Conservation (phyloP, 2,329 filamentous ascomycete species). For the Ophiostoma novo-ulmi region DNA sequence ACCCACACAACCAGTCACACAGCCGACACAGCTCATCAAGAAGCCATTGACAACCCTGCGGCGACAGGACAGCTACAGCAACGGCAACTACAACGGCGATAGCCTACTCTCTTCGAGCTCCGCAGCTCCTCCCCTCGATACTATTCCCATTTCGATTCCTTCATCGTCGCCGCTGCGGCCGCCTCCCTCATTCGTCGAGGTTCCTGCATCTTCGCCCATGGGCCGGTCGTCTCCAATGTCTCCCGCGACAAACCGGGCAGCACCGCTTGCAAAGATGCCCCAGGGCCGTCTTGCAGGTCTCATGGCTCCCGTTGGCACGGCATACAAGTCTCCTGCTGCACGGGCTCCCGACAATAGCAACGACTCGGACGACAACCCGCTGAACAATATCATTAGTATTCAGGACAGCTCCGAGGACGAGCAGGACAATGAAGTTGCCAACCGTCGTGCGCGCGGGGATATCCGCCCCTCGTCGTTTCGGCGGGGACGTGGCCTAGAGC, state of each 20-base stretch:
- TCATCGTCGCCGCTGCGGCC: constrained; percentile 37
- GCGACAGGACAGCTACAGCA: constrained; percentile 16
- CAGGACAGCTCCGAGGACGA: constrained; percentile 53
- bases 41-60: constrained; percentile 37
- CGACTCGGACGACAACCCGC: constrained; percentile 25
- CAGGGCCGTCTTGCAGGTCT: constrained; percentile 49
- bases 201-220: constrained; percentile 81
- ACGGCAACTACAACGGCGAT: not conserved
- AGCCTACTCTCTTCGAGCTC: constrained; percentile 1
- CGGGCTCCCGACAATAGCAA: not conserved
- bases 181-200: constrained; percentile 61
- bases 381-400: constrained; percentile 41
- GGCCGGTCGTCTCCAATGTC: constrained; percentile 57
- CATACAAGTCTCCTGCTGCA: constrained; percentile 52
- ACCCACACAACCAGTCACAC: constrained; percentile 44
- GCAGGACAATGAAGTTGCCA: not conserved
- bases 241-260: constrained; percentile 33
- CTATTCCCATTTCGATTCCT: constrained; percentile 27
- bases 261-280: constrained; percentile 21
- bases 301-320: constrained; percentile 72
- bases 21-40: constrained; percentile 45
- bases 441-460: constrained; percentile 52
- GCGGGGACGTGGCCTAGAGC: not conserved
- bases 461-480: constrained; percentile 56
- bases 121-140: constrained; percentile 25